Percentiles rank a stretch among this genome's conserved stretches.
phyloP scores from a whole-genome alignment of 257 asterid genomes.

The Ballota nigra region DNA sequence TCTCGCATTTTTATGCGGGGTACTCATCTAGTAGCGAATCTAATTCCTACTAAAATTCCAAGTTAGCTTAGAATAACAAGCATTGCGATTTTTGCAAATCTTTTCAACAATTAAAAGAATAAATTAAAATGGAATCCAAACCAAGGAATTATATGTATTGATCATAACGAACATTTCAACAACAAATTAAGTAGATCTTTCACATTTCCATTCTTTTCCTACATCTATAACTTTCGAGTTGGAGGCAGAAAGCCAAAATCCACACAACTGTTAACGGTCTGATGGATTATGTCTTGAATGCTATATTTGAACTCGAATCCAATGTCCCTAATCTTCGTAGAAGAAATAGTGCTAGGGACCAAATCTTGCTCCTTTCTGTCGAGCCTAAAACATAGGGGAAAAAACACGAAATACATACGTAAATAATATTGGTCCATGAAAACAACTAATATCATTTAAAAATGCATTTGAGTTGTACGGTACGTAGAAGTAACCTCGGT shows the following conservation, averaged over 20 bases:
- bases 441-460: too few species aligned
- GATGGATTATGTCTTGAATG: constrained; percentile 47
- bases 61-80: too few species aligned
- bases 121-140: too few species aligned
- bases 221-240: not conserved
- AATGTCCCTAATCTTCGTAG: constrained; percentile 59
- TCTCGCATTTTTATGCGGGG: too few species aligned
- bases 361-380: constrained; percentile 27
- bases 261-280: constrained; percentile 43
- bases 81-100: too few species aligned
- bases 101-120: too few species aligned
- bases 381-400: constrained; percentile 31
- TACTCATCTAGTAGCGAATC: too few species aligned
- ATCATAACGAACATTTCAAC: not conserved
- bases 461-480: too few species aligned
- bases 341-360: constrained; percentile 54
- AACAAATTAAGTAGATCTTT: not conserved
- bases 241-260: constrained; percentile 43
- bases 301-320: constrained; percentile 63
- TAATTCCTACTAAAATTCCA: too few species aligned
- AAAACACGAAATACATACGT: not conserved
- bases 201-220: too few species aligned
- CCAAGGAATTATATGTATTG: too few species aligned
- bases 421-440: too few species aligned
- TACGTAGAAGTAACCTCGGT: constrained; percentile 57